Conservation (phyloP, 2,329 filamentous ascomycete genomes). For the Epichloe elymi region DNA sequence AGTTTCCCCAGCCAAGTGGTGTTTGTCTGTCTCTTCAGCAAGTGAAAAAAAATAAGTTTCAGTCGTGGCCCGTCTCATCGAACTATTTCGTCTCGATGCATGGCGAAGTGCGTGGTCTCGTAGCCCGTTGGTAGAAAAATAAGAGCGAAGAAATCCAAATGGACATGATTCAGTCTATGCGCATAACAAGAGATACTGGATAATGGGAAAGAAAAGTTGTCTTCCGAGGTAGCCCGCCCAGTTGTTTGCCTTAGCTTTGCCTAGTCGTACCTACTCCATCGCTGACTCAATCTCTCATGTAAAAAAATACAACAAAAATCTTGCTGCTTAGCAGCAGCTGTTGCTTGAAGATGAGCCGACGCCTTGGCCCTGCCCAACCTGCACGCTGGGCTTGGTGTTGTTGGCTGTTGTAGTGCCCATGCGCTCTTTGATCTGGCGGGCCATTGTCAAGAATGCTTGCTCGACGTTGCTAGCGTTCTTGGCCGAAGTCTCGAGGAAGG, state of each 20-base stretch:
- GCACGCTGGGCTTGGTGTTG: constrained; percentile 97
- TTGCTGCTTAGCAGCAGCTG: constrained; percentile 68
- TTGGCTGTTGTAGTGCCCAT: constrained; percentile 93
- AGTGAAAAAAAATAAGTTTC: background rate
- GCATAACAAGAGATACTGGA: constrained; percentile 16
- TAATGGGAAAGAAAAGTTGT: constrained; percentile 15
- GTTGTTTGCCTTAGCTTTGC: constrained; percentile 17
- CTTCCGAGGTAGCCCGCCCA: constrained; percentile 12
- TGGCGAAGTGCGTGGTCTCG: constrained; percentile 7
- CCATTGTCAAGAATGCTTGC: constrained; percentile 99
- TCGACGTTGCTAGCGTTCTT: constrained; percentile 99
- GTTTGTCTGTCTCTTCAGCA: background rate
- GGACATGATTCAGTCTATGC: constrained; percentile 24
- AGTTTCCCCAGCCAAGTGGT: background rate
- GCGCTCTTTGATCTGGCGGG: constrained; percentile 98
- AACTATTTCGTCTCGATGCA: constrained; percentile 9
- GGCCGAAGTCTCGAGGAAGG: constrained; percentile 98
- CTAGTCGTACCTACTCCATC: constrained; percentile 5
- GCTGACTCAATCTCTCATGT: background rate
- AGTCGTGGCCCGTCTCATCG: background rate
- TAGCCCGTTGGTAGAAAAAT: constrained; percentile 1
- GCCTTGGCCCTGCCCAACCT: constrained; percentile 88
- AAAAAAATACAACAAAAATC: background rate
- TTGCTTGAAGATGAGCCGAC: constrained; percentile 77
- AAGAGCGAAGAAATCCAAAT: constrained; percentile 16